Base-by-base conservation (phyloP, 306 rosid species). In the Lablab purpureus region DNA sequence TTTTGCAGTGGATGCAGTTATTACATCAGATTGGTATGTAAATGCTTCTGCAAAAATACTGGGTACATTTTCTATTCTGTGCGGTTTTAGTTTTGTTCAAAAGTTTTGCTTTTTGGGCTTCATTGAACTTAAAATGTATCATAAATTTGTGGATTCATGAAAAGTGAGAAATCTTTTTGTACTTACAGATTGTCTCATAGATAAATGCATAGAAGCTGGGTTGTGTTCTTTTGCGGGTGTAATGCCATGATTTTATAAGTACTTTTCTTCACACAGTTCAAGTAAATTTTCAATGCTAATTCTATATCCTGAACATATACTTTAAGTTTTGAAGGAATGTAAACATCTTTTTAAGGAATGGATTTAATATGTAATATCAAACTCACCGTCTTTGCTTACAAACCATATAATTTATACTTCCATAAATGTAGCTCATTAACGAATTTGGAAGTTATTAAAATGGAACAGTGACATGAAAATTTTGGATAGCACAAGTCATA, bases 11-110 rank as follows among this genome's bases (percentile, higher is more conserved):
- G 98, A 75, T 88, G 87, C 95, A 76, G 79, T 60, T 80, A 65
- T 80, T 94, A 81, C 97, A 84, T 83, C 98, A 94, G 84, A 94
- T 94, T 80, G 98, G 98, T 94, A 89, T 60, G 85, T 49, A 41
- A 79, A 46, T 67, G 81, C 72, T 76, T 18, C 59, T 71, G 59
- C 73, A 32, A 37, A 22, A 22, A 45, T 36, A 76, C 73, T 55
- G 11, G 19, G 36, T 75, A 36, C 30, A 55, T 62, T 71, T 40
- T 77, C 8, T 63, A 40, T 77, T 49, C 72, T 67, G 67, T 73
- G 50, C 15, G 28, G 55, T 76, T 82, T 50, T 77, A 46, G 23
- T 46, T 54, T 77, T 63, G 10, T 58, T 67, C 45, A 30, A 37
- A 47, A 62, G n/a, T 18, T 77, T 70, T 49, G 25, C 64, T 41